Evolutionary conservation across 2,329 filamentous ascomycete species (phyloP).

Genomic region (Hymenoscyphus albidus): DNA sequence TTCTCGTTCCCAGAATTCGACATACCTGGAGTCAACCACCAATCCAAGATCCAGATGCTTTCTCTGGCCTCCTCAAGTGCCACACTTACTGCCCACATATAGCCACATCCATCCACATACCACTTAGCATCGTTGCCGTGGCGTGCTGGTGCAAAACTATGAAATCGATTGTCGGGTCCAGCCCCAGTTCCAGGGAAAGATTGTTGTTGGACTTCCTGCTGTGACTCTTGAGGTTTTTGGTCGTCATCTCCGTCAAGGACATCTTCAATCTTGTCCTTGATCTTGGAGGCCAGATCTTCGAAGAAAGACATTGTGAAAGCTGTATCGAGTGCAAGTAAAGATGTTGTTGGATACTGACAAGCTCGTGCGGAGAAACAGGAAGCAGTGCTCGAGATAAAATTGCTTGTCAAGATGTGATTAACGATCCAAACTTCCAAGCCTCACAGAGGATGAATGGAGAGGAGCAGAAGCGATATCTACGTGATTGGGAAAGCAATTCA

Average conservation of each 20-base stretch:
- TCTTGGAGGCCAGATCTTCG: constrained; percentile 8
- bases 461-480: not conserved
- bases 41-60: constrained; percentile 77
- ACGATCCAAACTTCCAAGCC: not conserved
- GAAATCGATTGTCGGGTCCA: constrained; percentile 50
- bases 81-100: constrained; percentile 80
- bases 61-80: constrained; percentile 74
- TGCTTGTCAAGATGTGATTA: not conserved
- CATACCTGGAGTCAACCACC: constrained; percentile 72
- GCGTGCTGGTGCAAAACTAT: constrained; percentile 70
- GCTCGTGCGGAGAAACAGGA: not conserved
- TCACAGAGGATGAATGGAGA: not conserved
- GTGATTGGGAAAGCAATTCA: not conserved
- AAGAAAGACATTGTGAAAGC: constrained; percentile 13
- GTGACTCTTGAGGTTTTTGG: constrained; percentile 4
- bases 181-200: not conserved
- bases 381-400: not conserved
- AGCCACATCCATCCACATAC: constrained; percentile 80
- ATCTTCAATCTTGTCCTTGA: constrained; percentile 11
- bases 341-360: not conserved
- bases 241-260: constrained; percentile 10
- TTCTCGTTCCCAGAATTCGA: not conserved
- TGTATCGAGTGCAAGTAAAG: not conserved
- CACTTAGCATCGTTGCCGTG: constrained; percentile 74
- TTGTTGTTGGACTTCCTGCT: constrained; percentile 2